Percentiles rank a stretch among this genome's conserved stretches.
phyloP scores from a whole-genome alignment of 129 eudicot species.

The Tanacetum coccineum region DNA sequence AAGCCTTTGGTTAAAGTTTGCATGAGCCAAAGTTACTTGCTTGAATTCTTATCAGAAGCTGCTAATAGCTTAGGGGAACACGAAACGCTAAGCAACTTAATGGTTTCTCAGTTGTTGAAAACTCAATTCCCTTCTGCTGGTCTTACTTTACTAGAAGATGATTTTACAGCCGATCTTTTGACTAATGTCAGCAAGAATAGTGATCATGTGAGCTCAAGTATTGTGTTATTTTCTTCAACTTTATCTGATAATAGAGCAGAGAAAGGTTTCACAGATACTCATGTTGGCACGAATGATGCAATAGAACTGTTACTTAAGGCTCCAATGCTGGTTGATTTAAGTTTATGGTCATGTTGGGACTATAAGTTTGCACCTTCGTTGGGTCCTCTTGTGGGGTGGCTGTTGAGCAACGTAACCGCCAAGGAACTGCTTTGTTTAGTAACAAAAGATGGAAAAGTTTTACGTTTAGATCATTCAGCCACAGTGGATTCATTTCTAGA shows the following conservation, averaged over 20 bases:
- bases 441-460: constrained; percentile 57
- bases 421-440: constrained; percentile 69
- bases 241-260: constrained; percentile 38
- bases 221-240: constrained; percentile 64
- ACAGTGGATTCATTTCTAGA: constrained; percentile 65
- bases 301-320: constrained; percentile 56
- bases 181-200: constrained; percentile 29
- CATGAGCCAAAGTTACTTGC: constrained; percentile 59
- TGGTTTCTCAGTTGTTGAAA: constrained; percentile 50
- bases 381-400: constrained; percentile 81
- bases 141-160: constrained; percentile 42
- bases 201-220: constrained; percentile 28
- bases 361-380: constrained; percentile 69
- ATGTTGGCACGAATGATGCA: constrained; percentile 53
- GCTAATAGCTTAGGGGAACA: constrained; percentile 32
- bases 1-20: constrained; percentile 49
- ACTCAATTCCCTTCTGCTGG: constrained; percentile 71
- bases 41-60: constrained; percentile 64
- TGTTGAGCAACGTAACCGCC: constrained; percentile 58
- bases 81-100: constrained; percentile 20
- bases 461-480: constrained; percentile 77
- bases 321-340: constrained; percentile 76
- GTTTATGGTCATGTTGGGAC: constrained; percentile 79
- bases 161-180: constrained; percentile 21
- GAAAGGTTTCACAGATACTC: constrained; percentile 13